Evolutionary conservation across 2,329 filamentous ascomycete genomes (phyloP), one percentile per base, ranked within the genome.

Genomic region (Talaromyces sp.): DNA sequence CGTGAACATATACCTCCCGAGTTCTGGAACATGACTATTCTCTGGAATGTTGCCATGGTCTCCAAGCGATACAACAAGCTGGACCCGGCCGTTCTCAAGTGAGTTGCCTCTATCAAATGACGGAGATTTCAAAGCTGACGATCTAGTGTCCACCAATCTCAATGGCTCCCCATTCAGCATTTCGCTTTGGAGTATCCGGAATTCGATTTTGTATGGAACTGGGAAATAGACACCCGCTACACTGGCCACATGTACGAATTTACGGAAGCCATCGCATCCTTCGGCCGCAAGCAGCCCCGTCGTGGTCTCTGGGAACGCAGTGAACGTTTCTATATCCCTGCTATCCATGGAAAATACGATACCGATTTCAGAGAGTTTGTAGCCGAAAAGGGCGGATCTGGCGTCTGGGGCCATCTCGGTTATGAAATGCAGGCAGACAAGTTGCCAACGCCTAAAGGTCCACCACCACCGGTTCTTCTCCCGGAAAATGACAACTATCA

Each of bases 201-300:
- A 69, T 89, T 88, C 69, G 82, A 84, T 63, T 84, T 86, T 71
- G 87, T 86, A 69, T 89, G 87, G 87, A 88, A 89, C 73, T 87
- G 86, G 82, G 87, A 89, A 73, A 86, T 89, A 82, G 86, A 89
- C 68, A 84, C 87, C 77, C 81, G 87, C 40, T 85, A 83, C 72
- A 80, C 86, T 2, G 86, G 87, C 40, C 86, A 86, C 69, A 86
- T 85, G 73, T 88, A 92, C 75, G 88, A 93, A 70, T 82, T 93
- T 14, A 40, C 92, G 48, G 83, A 88, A 67, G 87, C 87, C 65
- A 75, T 92, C 7, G 76, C 78, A 23, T 75, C 81, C 1, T 86
- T 84, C 66, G 81, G 81, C 12, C 79, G 80, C 62, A 75, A 79
- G 42, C 80, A 84, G 68, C 84, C 84, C 0, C 77, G 84, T 42